Percentiles rank a stretch among this genome's conserved stretches.
These are phyloP conservation scores for Macaranga tanarius DNA, from an alignment of 441 rosid species.

Conservation along the genomic window DNA sequence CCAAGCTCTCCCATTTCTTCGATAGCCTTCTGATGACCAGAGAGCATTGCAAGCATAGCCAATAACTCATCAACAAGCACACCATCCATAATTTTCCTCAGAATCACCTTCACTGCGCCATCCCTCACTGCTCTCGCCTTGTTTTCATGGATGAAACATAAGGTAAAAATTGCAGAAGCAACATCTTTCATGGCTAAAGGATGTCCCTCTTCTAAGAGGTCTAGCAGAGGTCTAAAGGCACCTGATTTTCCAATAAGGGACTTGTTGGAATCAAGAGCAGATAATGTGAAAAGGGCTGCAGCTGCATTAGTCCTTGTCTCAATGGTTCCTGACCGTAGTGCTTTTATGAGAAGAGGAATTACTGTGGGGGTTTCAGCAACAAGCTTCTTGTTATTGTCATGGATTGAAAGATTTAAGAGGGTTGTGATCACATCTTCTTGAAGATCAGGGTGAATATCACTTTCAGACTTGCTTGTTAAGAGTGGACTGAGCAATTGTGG, in stretches of 20 bases:
- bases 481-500: constrained; percentile 63
- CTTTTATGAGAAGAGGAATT: constrained; percentile 68
- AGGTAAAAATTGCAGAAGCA: constrained; percentile 81
- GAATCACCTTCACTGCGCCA: constrained; percentile 70
- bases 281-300: constrained; percentile 79
- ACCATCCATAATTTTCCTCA: constrained; percentile 58
- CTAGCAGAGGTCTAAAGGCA: constrained; percentile 67
- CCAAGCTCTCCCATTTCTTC: constrained; percentile 73
- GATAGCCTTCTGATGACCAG: constrained; percentile 64
- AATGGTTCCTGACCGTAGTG: constrained; percentile 58
- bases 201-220: constrained; percentile 78
- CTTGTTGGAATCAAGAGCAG: constrained; percentile 89
- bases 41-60: constrained; percentile 82
- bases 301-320: constrained; percentile 89
- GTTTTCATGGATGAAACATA: constrained; percentile 75
- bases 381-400: constrained; percentile 83
- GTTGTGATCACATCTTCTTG: constrained; percentile 93
- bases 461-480: constrained; percentile 32
- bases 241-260: constrained; percentile 70
- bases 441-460: constrained; percentile 48
- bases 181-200: constrained; percentile 73
- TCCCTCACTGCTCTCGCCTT: constrained; percentile 78
- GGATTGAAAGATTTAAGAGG: constrained; percentile 77
- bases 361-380: constrained; percentile 77
- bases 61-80: constrained; percentile 74